Evolutionary conservation across 495 filamentous ascomycete species (phyloP).

Genomic region (Hamigera avellanea): DNA sequence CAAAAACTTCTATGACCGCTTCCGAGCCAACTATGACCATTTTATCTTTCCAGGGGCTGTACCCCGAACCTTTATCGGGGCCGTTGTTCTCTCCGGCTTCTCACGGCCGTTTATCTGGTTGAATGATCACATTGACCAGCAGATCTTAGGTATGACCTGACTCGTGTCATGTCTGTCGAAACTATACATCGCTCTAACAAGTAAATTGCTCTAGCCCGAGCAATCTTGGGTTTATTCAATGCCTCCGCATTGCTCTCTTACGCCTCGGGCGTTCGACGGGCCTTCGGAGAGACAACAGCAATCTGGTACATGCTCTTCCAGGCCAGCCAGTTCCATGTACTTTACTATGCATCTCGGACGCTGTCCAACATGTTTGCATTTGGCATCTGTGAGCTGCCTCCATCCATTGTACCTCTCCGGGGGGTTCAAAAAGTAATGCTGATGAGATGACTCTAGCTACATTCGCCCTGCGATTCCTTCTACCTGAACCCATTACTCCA

Average conservation of each 20-base stretch:
- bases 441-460: conserved; percentile 38
- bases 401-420: neutral
- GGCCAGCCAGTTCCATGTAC: conserved; percentile 79
- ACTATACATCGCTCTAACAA: neutral
- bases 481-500: conserved; percentile 38
- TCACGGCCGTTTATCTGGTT: conserved; percentile 49
- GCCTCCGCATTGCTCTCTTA: conserved; percentile 54
- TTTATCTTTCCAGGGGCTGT: conserved; percentile 85
- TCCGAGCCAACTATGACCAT: conserved; percentile 65
- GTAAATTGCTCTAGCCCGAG: conserved; percentile 45
- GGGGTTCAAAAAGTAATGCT: conserved; percentile 2
- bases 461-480: conserved; percentile 54
- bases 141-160: conserved; percentile 38
- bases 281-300: conserved; percentile 59
- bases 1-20: conserved; percentile 31
- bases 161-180: neutral
- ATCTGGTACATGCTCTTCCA: conserved; percentile 80
- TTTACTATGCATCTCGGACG: conserved; percentile 87
- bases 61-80: conserved; percentile 78
- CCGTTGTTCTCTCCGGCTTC: conserved; percentile 56
- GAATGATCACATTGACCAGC: conserved; percentile 30
- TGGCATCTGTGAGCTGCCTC: conserved; percentile 48
- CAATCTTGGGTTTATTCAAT: conserved; percentile 70
- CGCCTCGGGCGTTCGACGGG: conserved; percentile 46
- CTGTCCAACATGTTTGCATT: conserved; percentile 98